Evolutionary conservation across 1,284 basidiomycete species (phyloP).

Genomic region (Porodaedalea pini): DNA sequence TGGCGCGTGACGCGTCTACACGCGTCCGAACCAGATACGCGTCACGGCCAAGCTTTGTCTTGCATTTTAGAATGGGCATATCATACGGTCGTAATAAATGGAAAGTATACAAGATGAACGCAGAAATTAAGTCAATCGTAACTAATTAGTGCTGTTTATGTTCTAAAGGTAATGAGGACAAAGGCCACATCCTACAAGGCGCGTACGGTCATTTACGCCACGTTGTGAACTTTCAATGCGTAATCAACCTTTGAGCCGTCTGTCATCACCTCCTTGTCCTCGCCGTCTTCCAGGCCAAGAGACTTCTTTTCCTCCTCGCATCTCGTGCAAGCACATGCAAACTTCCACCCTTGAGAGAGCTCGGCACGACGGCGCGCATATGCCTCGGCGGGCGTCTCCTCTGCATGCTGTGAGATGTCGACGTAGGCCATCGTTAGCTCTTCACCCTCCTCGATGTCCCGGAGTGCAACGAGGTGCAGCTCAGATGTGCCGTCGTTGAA

Average conservation of each 20-base stretch:
- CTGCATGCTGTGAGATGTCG: constrained; percentile 52
- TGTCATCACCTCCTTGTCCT: not conserved
- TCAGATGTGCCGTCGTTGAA: constrained; percentile 62
- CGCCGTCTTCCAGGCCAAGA: not conserved
- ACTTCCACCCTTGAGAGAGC: constrained; percentile 75
- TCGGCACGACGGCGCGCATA: constrained; percentile 63
- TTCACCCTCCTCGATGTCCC: constrained; percentile 66
- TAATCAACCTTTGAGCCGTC: constrained; percentile 8
- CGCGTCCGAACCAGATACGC: not conserved
- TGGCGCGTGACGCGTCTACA: constrained; percentile 1
- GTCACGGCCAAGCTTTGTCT: too few relatives aligned
- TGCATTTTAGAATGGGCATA: too few relatives aligned
- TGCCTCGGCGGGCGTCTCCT: constrained; percentile 51
- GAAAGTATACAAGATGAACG: too few relatives aligned
- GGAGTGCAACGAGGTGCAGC: constrained; percentile 61
- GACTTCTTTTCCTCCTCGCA: constrained; percentile 49
- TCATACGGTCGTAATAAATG: too few relatives aligned
- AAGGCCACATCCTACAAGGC: not conserved
- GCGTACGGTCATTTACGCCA: not conserved
- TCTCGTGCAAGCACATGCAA: constrained; percentile 64
- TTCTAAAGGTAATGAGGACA: too few relatives aligned
- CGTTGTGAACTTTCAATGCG: not conserved
- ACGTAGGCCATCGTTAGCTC: constrained; percentile 72
- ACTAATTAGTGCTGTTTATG: too few relatives aligned
- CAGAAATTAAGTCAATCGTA: not conserved